Evolutionary conservation across 352 stramenopile genomes (phyloP).

Genomic region (Phytophthora cajani): DNA sequence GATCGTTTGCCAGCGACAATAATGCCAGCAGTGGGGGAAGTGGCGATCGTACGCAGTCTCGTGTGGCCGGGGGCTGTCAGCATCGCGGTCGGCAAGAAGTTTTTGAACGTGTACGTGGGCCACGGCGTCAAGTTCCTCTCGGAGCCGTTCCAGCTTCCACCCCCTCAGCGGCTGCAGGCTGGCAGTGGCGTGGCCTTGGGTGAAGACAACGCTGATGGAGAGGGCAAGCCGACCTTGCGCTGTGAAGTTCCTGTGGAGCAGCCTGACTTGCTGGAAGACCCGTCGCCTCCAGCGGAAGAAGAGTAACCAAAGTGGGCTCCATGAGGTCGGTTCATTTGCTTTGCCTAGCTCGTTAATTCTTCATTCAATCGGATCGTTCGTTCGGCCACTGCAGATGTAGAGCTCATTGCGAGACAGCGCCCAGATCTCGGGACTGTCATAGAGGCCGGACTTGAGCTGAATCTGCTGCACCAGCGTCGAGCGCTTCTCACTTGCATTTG

Average conservation of each 20-base stretch:
- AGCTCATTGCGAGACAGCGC: slow-evolving; percentile 47
- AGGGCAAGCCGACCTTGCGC: slow-evolving; percentile 49
- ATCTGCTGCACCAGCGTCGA: slow-evolving; percentile 47
- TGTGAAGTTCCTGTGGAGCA: slow-evolving; percentile 75
- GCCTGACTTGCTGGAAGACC: slow-evolving; percentile 80
- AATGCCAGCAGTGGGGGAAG: slow-evolving; percentile 63
- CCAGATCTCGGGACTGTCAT: slow-evolving; percentile 44
- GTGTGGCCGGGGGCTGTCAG: slow-evolving; percentile 89
- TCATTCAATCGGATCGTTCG: slow-evolving; percentile 2
- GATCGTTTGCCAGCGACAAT: slow-evolving; percentile 73
- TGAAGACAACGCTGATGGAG: slow-evolving; percentile 42
- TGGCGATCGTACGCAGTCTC: slow-evolving; percentile 76
- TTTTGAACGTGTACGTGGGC: slow-evolving; percentile 91
- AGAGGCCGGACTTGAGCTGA: slow-evolving; percentile 26
- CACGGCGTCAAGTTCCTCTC: slow-evolving; percentile 79
- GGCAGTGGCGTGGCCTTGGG: slow-evolving; percentile 54
- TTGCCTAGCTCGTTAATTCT: background rate
- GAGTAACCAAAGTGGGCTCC: slow-evolving; percentile 23
- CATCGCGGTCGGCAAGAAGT: slow-evolving; percentile 86
- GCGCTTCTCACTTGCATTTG: slow-evolving; percentile 4
- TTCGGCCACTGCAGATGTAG: slow-evolving; percentile 37
- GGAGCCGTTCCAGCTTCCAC: slow-evolving; percentile 64
- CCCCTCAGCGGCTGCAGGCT: slow-evolving; percentile 55
- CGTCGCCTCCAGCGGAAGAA: slow-evolving; percentile 67
- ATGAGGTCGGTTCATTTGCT: background rate